These are phyloP conservation scores for Candida sonorensis DNA, from an alignment of 805 yeast species.

Conservation along the genomic window DNA sequence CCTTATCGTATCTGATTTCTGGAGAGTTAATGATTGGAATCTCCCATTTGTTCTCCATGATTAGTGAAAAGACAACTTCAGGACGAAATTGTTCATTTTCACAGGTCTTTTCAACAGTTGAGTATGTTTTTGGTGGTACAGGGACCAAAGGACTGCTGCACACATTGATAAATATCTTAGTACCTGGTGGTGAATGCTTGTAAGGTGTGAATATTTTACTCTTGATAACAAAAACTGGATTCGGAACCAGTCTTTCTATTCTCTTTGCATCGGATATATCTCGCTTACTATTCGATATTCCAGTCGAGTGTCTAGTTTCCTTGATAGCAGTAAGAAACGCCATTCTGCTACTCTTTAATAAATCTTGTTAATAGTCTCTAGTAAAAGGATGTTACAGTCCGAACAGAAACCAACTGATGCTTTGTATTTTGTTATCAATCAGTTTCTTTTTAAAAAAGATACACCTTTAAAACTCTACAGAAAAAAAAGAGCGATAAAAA, in stretches of 20 bases:
- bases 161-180: constrained; percentile 73
- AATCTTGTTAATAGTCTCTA: too few species aligned
- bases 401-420: too few species aligned
- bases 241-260: constrained; percentile 34
- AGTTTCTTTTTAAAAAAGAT: too few species aligned
- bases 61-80: constrained; percentile 49
- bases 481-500: too few species aligned
- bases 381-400: too few species aligned
- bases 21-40: constrained; percentile 72
- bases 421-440: too few species aligned
- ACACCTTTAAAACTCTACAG: too few species aligned
- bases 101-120: too few species aligned
- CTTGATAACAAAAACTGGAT: constrained; percentile 70
- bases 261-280: background rate
- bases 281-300: background rate
- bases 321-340: constrained; percentile 11
- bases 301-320: constrained; percentile 2
- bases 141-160: constrained; percentile 67
- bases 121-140: constrained; percentile 47
- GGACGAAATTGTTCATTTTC: constrained; percentile 42
- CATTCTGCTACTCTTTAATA: constrained; percentile 3
- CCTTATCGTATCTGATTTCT: constrained; percentile 42
- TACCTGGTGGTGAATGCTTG: constrained; percentile 25
- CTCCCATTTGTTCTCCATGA: constrained; percentile 73
- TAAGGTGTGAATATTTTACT: constrained; percentile 39